A percentile compares a stretch with the other conserved stretches of the same genome.
Conservation (phyloP, 1,139 yeast genomes). For the Groenewaldozyma auringiensis region DNA sequence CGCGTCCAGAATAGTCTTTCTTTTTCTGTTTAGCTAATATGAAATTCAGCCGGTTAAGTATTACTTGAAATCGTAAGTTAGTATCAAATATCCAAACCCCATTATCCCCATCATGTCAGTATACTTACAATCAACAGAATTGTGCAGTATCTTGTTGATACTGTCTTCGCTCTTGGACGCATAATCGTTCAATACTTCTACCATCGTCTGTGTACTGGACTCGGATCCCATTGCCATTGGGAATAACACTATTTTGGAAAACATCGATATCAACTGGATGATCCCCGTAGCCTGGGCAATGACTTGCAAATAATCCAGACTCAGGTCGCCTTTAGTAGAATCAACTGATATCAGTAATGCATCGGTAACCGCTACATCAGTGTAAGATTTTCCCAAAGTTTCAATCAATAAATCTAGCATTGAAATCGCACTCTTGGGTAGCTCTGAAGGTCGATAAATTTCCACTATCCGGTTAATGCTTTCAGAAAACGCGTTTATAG, state of each 20-base stretch:
- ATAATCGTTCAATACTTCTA: slow-evolving; percentile 58
- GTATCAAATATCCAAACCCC: too few relatives aligned
- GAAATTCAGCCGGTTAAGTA: slow-evolving; percentile 23
- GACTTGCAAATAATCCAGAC: slow-evolving; percentile 43
- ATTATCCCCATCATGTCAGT: too few relatives aligned
- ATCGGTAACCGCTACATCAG: slow-evolving; percentile 69
- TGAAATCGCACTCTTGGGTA: slow-evolving; percentile 58
- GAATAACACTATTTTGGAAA: slow-evolving; percentile 61
- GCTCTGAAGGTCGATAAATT: slow-evolving; percentile 50
- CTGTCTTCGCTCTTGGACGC: slow-evolving; percentile 62
- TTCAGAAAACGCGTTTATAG: slow-evolving; percentile 69
- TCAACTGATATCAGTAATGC: slow-evolving; percentile 41
- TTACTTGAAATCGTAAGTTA: slow-evolving; percentile 19
- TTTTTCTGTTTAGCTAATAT: slow-evolving; percentile 55
- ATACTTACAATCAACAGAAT: slow-evolving; percentile 39
- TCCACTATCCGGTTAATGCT: slow-evolving; percentile 73
- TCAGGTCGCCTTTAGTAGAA: slow-evolving; percentile 33
- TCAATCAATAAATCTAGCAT: slow-evolving; percentile 59
- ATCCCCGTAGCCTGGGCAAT: slow-evolving; percentile 56
- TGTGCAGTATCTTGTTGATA: slow-evolving; percentile 57
- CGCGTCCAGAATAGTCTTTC: slow-evolving; percentile 50
- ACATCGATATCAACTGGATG: slow-evolving; percentile 57
- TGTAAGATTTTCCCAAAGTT: slow-evolving; percentile 66
- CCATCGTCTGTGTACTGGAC: slow-evolving; percentile 53
- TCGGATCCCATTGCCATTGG: slow-evolving; percentile 57